Evolutionary conservation across 75 land plant genomes (phyloP).

Genomic region (Cunninghamia lanceolata): DNA sequence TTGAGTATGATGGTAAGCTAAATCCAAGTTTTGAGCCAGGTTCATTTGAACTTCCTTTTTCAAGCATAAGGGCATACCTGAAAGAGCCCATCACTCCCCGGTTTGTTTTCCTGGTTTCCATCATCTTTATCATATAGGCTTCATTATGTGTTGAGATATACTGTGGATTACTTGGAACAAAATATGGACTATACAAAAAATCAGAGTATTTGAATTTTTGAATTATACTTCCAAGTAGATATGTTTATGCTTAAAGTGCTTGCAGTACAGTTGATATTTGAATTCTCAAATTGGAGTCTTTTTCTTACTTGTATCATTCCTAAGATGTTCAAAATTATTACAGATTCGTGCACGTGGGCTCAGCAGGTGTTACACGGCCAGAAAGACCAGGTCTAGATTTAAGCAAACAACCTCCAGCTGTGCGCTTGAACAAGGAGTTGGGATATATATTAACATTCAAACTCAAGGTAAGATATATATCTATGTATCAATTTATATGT

Average conservation of each 20-base stretch:
- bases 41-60: conserved; percentile 83
- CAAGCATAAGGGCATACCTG: conserved; percentile 79
- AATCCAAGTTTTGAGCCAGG: conserved; percentile 92
- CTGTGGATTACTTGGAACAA: not conserved
- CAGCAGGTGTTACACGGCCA: conserved; percentile 97
- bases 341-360: conserved; percentile 94
- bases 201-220: not conserved
- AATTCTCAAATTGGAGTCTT: not conserved
- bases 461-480: conserved; percentile 55
- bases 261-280: not conserved
- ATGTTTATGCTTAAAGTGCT: not conserved
- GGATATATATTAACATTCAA: conserved; percentile 86
- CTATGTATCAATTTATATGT: not conserved
- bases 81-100: conserved; percentile 87
- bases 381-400: conserved; percentile 97
- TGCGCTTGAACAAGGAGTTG: conserved; percentile 92
- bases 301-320: not conserved
- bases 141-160: conserved; percentile 6
- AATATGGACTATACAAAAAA: not conserved
- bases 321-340: conserved; percentile 3
- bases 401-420: conserved; percentile 99
- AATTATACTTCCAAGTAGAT: not conserved
- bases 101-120: conserved; percentile 24
- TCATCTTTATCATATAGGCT: not conserved
- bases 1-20: conserved; percentile 95